Base-by-base conservation (phyloP, 2,329 filamentous ascomycete genomes). In the Microsporum audouinii region DNA sequence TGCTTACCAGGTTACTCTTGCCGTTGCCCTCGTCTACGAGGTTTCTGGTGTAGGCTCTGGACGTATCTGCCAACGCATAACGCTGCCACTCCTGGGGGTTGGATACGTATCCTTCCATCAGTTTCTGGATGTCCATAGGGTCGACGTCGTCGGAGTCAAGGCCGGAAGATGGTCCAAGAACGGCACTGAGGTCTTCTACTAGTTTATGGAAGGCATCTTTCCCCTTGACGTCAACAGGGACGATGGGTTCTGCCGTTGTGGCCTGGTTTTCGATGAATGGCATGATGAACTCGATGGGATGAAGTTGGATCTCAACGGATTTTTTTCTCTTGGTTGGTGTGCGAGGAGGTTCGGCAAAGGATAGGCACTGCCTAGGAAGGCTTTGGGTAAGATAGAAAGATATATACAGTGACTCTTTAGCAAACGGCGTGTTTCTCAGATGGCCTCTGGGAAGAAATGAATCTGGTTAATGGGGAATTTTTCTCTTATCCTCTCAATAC, bases 1-100 rank as follows among this genome's bases (percentile, higher is more conserved):
- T 59, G 74, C 82, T 70, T 75, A 88, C 85, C 71, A 89, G 72
- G 68, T 89, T 89, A 69, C 84, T 86, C 73, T 88, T 89, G 62
- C 85, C 90, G 67, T 96, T 96, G 2, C 91, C 89, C 71, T 91
- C 87, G 69, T 95, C 89, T 51, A 96, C 90, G 2, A 96, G 81
- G 71, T 96, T 96, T 60, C 91, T 79, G 10, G 91, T 96, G 73
- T 96, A 96, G 1, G 82, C 82, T 68, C 85, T 80, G 65, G 79
- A 84, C 17, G 76, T 67, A 68, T 95, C 87, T n/a, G 81, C 81
- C 67, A 92, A 82, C 33, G 88, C 88, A 74, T 89, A 96, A 64
- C 79, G 80, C 59, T 76, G 71, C 91, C 91, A 96, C 60, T 91
- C 86, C 31, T 77, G 73, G 61, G 86, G 79, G 43, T 83, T 76